Percentiles rank a stretch among this genome's conserved stretches.
Conservation (phyloP, 768 basidiomycete genomes). For the Psilocybe cyanescens region DNA sequence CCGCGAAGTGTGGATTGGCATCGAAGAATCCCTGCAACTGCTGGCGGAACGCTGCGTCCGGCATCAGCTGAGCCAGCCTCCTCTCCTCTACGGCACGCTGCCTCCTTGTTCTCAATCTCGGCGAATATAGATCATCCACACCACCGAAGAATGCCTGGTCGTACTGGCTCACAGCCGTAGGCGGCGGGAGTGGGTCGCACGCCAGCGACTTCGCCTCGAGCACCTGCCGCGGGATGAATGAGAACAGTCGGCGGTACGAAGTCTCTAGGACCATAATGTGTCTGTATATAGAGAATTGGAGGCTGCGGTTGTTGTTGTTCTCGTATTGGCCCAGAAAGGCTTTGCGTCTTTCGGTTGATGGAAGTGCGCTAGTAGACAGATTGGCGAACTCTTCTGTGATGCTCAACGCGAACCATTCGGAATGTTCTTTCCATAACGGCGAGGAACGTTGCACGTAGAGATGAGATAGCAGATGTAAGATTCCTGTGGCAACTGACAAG, state of each 20-base stretch:
- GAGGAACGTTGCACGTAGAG: slow-evolving; percentile 83
- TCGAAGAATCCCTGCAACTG: slow-evolving; percentile 67
- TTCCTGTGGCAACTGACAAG: slow-evolving; percentile 43
- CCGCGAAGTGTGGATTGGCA: slow-evolving; percentile 55
- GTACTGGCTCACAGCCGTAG: slow-evolving; percentile 60
- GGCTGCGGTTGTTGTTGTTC: slow-evolving; percentile 32
- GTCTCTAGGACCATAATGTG: slow-evolving; percentile 79
- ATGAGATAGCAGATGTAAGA: slow-evolving; percentile 82
- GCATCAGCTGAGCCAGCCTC: slow-evolving; percentile 56
- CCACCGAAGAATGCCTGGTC: slow-evolving; percentile 76
- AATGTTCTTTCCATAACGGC: slow-evolving; percentile 80
- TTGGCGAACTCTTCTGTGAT: slow-evolving; percentile 46
- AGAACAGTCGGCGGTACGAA: slow-evolving; percentile 59
- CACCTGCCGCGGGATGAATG: slow-evolving; percentile 71
- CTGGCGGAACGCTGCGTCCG: slow-evolving; percentile 56
- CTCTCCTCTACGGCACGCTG: slow-evolving; percentile 53
- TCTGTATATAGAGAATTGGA: slow-evolving; percentile 64
- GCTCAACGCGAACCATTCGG: slow-evolving; percentile 73
- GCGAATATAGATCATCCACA: slow-evolving; percentile 53
- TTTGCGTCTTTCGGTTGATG: slow-evolving; percentile 33
- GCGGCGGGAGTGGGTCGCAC: slow-evolving; percentile 89
- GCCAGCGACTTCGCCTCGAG: slow-evolving; percentile 59
- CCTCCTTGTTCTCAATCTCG: slow-evolving; percentile 40
- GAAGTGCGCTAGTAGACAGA: slow-evolving; percentile 35
- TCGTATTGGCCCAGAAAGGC: slow-evolving; percentile 44